Base-by-base conservation (phyloP, 352 stramenopile species). In the Pythium grandisporangium region DNA sequence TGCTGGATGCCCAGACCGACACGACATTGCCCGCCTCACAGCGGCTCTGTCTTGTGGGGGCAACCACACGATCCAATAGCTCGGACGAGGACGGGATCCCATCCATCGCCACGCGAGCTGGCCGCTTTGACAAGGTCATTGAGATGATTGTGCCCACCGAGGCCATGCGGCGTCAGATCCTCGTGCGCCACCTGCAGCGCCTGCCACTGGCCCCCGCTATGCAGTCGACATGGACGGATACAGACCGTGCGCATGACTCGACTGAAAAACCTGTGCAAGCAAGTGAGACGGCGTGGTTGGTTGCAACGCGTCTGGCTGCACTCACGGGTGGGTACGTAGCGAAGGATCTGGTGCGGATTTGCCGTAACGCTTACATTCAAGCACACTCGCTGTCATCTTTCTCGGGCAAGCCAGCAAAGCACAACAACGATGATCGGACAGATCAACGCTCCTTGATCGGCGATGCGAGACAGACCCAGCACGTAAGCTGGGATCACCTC, bases 241-340 rank as follows among this genome's bases (percentile, higher is more conserved):
- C n/a, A n/a, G n/a, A n/a, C n/a, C n/a, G n/a, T n/a, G n/a, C n/a
- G n/a, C n/a, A n/a, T n/a, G n/a, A n/a, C n/a, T n/a, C n/a, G n/a
- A n/a, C n/a, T n/a, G n/a, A n/a, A n/a, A n/a, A n/a, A n/a, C n/a
- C n/a, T n/a, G n/a, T n/a, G n/a, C n/a, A n/a, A n/a, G n/a, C n/a
- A n/a, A n/a, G n/a, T n/a, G 39, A 27, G 2, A 16, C 13, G 23
- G 38, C 33, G 5, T 37, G 23, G 5, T 44, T 37, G 8, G 21
- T 30, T 16, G 58, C 70, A 3, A 58, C 49, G 16, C 62, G 72
- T n/a, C 23, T 89, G 11, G 71, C 75, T 5, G 40, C 45, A 1
- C 36, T 83, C 11, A 92, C 75, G 14, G 78, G 73, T 26, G 78
- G 78, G 5, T 92, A 86, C 37, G 70, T 92, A 22, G 71, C 73